Percentiles rank a stretch among this genome's conserved stretches.
These are phyloP conservation scores for Diplosphaera chodatii DNA, from an alignment of 139 green algal species.

Conservation along the genomic window DNA sequence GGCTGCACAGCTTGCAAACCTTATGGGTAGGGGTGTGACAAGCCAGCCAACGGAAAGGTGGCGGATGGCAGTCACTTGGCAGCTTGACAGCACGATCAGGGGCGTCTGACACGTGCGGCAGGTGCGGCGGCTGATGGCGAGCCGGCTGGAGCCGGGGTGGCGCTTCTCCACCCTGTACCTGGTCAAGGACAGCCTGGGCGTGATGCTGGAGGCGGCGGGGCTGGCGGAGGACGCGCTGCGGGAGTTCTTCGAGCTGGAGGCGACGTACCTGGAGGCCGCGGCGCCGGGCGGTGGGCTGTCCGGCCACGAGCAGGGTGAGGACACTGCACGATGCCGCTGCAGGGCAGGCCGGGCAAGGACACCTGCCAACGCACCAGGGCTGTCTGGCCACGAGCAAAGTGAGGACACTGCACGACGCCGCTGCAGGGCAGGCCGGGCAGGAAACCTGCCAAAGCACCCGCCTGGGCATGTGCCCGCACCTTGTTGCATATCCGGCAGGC, in stretches of 20 bases:
- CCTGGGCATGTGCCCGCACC: no score
- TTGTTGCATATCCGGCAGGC: no score
- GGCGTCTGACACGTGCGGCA: no score
- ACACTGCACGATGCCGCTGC: no score
- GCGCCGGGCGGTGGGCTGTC: constrained; percentile 12
- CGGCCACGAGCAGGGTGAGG: constrained; percentile 30
- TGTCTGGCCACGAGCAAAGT: constrained; percentile 32
- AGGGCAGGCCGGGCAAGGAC: no score
- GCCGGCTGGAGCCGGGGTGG: constrained; percentile 59
- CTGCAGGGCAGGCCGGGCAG: no score
- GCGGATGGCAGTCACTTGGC: background rate
- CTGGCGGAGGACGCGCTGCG: constrained; percentile 67
- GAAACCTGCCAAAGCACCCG: no score
- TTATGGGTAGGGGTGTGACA: no score
- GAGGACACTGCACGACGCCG: no score
- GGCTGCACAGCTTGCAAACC: no score
- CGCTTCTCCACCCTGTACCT: constrained; percentile 74
- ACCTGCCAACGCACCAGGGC: no score
- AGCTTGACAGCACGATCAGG: background rate
- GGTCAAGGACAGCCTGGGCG: constrained; percentile 79
- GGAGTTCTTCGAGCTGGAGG: constrained; percentile 86
- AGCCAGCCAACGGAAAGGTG: no score
- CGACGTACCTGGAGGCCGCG: constrained; percentile 60
- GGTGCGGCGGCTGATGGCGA: constrained; percentile 54
- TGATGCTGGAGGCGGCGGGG: constrained; percentile 69